Evolutionary conservation across 371 early-diverging fungal genomes (phyloP), one percentile per base, ranked within the genome.

Genomic region (Mortierella sp.): DNA sequence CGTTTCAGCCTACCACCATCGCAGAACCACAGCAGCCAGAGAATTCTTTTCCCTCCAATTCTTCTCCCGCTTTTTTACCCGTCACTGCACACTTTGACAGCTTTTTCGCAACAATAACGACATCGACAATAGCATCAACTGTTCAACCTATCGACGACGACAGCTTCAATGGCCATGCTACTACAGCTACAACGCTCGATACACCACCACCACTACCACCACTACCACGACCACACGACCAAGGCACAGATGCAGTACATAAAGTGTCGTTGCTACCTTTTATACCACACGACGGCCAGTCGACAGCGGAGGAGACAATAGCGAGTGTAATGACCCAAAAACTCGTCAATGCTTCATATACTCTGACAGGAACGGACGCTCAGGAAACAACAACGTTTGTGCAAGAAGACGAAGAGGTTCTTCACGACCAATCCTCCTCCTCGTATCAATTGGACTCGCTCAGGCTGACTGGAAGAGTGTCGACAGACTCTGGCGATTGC

Each of bases 301-400:
- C 37, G 19, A 19, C 34, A 6, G 64, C 6, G 5, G 48, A 44
- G 26, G 44, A 28, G 28, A 14, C 59, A 61, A 61, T 26, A 77
- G 26, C 51, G n/a, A 70, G 46, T 28, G 31, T 46, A 9, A 46
- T n/a, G 48, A 37, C 48, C 26, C 46, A 31, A 16, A 26, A 46
- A 70, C 70, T 40, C 46, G 13, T 26, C 46, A 44, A 44, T 44
- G 70, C 46, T n/a, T 26, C 40, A 44, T n/a, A 69, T 28, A 44
- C 37, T 61, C 31, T 50, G 48, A 61, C 31, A 44, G 28, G 31
- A 37, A 53, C 26, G 48, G 53, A 51, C 64, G 21, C 64, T 53
- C 67, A 67, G 55, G 26, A 10, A 31, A 26, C 53, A 69, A 13
- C 74, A 43, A 71, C 71, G 73, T 16, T 64, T 55, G 34, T 43